Evolutionary conservation across 257 asterid species (phyloP).

Genomic region (Henckelia pumila): DNA sequence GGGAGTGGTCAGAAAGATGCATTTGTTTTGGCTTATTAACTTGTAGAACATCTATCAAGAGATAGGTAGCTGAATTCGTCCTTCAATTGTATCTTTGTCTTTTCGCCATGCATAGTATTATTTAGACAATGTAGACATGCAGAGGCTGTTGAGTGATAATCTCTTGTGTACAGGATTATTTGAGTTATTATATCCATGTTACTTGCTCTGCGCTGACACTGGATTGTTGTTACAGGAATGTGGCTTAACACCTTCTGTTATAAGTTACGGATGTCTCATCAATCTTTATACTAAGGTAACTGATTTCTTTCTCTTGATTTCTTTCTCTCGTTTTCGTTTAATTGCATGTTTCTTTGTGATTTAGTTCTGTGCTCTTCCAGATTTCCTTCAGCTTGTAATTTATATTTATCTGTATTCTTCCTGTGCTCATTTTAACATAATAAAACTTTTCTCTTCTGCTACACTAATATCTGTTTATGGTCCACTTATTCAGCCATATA

Average conservation of each 20-base stretch:
- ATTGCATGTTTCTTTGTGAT: constrained; percentile 15
- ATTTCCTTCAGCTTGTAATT: not conserved
- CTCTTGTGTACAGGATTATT: constrained; percentile 5
- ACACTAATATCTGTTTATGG: not conserved
- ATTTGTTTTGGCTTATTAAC: no score
- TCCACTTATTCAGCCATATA: not conserved
- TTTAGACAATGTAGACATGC: not conserved
- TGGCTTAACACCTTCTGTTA: constrained; percentile 77
- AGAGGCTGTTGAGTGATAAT: not conserved
- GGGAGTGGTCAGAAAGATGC: not conserved
- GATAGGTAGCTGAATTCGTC: not conserved
- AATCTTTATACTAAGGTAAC: constrained; percentile 87
- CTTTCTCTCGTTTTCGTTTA: constrained; percentile 8
- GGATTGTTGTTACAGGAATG: constrained; percentile 59
- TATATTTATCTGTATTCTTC: constrained; percentile 3
- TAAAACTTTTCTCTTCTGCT: not conserved
- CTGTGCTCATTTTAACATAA: constrained; percentile 3
- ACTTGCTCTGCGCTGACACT: constrained; percentile 15
- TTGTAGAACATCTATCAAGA: not conserved
- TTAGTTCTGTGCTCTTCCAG: not conserved
- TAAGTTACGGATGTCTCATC: constrained; percentile 92
- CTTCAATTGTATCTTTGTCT: constrained; percentile 2
- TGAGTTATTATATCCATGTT: constrained; percentile 6
- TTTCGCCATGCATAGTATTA: no score
- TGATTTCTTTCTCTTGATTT: constrained; percentile 6